A percentile compares a stretch with the other conserved stretches of the same genome.
Evolutionary conservation across 192 early-diverging fungal species (phyloP).

Genomic region (Backusella circina): DNA sequence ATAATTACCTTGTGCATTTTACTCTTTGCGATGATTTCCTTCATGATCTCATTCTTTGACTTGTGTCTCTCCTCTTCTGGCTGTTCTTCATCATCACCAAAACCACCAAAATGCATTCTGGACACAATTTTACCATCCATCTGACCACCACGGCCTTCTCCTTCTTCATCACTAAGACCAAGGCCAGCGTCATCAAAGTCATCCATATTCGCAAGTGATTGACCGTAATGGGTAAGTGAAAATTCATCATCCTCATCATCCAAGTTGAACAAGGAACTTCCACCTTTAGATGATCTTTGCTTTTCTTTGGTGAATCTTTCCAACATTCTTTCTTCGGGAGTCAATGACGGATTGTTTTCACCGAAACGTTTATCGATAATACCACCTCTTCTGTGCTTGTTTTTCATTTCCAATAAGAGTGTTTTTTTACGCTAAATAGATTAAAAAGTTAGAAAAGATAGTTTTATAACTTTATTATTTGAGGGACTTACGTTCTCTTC

Average conservation of each 20-base stretch:
- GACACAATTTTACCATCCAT: constrained; percentile 73
- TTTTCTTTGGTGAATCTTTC: constrained; percentile 89
- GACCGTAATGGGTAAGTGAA: constrained; percentile 92
- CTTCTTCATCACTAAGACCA: constrained; percentile 54
- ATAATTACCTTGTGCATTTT: constrained; percentile 78
- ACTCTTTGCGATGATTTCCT: constrained; percentile 96
- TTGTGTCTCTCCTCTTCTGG: constrained; percentile 45
- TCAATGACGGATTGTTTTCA: constrained; percentile 82
- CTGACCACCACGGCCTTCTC: constrained; percentile 51
- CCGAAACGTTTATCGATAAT: constrained; percentile 94
- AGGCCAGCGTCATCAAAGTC: constrained; percentile 74
- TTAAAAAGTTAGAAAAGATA: background rate
- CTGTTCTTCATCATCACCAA: constrained; percentile 50
- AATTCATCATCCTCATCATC: constrained; percentile 67
- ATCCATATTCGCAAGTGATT: constrained; percentile 79
- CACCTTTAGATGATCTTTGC: constrained; percentile 41
- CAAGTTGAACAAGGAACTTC: constrained; percentile 70
- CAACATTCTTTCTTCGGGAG: constrained; percentile 95
- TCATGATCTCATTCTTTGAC: constrained; percentile 94
- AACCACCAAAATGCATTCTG: constrained; percentile 86
- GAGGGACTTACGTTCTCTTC: constrained; percentile 63
- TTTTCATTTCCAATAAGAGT: constrained; percentile 71
- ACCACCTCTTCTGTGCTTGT: constrained; percentile 63
- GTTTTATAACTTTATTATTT: background rate
- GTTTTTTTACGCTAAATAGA: constrained; percentile 73